Percentiles rank a stretch among this genome's conserved stretches.
Evolutionary conservation across 139 green algal genomes (phyloP).

Genomic region (Chlorella sp.): DNA sequence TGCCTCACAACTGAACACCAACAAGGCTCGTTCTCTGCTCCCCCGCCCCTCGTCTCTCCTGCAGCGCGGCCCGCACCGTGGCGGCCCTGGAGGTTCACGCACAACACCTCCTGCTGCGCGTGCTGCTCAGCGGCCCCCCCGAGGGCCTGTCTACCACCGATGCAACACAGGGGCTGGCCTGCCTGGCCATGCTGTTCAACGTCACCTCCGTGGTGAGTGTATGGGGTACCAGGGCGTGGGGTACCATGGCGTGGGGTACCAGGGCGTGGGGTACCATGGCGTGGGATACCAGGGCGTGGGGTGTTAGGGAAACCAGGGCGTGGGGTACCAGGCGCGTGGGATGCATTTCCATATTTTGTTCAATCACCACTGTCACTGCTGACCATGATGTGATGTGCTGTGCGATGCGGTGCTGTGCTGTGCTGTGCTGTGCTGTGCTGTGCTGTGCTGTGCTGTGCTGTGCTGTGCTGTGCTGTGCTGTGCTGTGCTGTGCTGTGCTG

Average conservation of each 20-base stretch:
- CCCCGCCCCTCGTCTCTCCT: background rate
- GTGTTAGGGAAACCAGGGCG: background rate
- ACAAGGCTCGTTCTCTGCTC: background rate
- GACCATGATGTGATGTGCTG: no score
- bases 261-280: no score
- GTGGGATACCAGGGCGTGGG: background rate
- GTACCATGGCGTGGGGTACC: background rate
- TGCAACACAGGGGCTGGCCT: constrained; percentile 18
- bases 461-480: no score
- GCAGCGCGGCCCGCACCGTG: constrained; percentile 12
- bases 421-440: no score
- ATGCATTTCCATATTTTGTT: no score
- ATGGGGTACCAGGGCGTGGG: background rate
- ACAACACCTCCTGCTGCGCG: constrained; percentile 18
- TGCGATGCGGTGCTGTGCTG: no score
- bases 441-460: no score
- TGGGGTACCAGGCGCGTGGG: no score
- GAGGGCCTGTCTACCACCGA: constrained; percentile 2
- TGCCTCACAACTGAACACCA: background rate
- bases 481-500: no score
- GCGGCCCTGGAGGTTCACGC: constrained; percentile 10
- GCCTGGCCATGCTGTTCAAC: constrained; percentile 25
- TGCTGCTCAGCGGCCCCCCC: constrained; percentile 10
- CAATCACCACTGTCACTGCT: no score
- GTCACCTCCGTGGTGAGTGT: background rate